phyloP scores from a whole-genome alignment of 148 eudicot genomes.

The Heliosperma pusillum region DNA sequence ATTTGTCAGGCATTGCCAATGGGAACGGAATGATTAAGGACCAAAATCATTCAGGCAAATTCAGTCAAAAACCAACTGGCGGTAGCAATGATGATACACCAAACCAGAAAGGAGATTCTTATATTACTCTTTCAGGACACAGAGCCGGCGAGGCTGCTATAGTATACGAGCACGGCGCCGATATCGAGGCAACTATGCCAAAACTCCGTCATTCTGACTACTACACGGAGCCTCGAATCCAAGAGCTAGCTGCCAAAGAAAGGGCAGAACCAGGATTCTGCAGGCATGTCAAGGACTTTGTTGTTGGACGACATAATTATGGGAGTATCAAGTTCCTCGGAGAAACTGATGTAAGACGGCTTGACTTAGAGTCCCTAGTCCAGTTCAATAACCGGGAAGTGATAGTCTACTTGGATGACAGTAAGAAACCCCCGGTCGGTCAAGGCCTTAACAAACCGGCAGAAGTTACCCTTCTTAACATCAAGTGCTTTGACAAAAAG shows the following conservation, averaged over 20 bases:
- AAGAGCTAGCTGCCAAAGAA: slow-evolving; percentile 93
- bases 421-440: slow-evolving; percentile 91
- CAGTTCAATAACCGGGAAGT: slow-evolving; percentile 87
- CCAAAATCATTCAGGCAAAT: slow-evolving; percentile 34
- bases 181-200: slow-evolving; percentile 88
- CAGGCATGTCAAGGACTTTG: slow-evolving; percentile 69
- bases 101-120: slow-evolving; percentile 57
- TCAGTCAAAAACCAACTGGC: slow-evolving; percentile 34
- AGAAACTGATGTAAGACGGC: slow-evolving; percentile 86
- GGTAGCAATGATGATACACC: slow-evolving; percentile 33
- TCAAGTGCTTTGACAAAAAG: slow-evolving; percentile 78
- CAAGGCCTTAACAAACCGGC: slow-evolving; percentile 96
- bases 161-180: slow-evolving; percentile 85
- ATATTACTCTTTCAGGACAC: slow-evolving; percentile 63
- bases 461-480: slow-evolving; percentile 86
- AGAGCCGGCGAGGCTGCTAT: slow-evolving; percentile 95
- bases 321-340: slow-evolving; percentile 93
- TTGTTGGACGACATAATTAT: slow-evolving; percentile 75
- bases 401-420: slow-evolving; percentile 82
- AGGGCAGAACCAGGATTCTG: slow-evolving; percentile 87
- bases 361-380: slow-evolving; percentile 75
- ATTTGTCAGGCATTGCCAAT: slow-evolving; percentile 33
- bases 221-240: slow-evolving; percentile 88
- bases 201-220: slow-evolving; percentile 91
- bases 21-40: slow-evolving; percentile 50